Base-by-base conservation (phyloP, 805 yeast genomes). In the Metschnikowia similis region DNA sequence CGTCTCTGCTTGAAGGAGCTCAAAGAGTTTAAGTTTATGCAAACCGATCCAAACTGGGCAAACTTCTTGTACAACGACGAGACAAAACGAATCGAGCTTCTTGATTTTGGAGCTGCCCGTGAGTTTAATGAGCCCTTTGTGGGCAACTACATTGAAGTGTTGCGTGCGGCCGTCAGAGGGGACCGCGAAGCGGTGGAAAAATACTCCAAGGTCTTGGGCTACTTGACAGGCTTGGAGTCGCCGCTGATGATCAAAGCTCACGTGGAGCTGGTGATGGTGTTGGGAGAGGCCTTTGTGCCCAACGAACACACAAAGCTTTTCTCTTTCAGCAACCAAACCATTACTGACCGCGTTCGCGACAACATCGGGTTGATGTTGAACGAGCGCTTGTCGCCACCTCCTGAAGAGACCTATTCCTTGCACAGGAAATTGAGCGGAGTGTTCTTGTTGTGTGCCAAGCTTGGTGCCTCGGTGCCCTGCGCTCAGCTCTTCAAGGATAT, bases 41-140 rank as follows among this genome's bases (percentile, higher is more conserved):
- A 94, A 70, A 92, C 98, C 1, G 99, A 94, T 70, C 99, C 99
- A 46, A 94, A 94, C 67, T 94, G 99, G 99, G 97, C 99, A 41
- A 94, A 94, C 66, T 94, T 94, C 70, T 70, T 94, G 52, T 90
- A 87, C 71, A 90, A 94, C 62, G 74, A 74, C 32, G 58, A 71
- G n/a, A 82, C 90, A 1, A 69, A 79, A 27, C 83, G 85, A 65
- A 82, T 94, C 50, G 97, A 92, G 66, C 74, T 94, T 49, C 72
- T 94, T 47, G 99, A 94, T 70, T 94, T 94, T 69, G 99, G 99
- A 43, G 98, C 99, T 1, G 85, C 97, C 6, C 78, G 98, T 55
- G 87, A 82, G 31, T 94, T 82, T 66, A 74, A 81, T 21, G 79
- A 76, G 36, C 80, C 79, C 14, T 94, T 94, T 59, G 83, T 87